A percentile compares a stretch with the other conserved stretches of the same genome.
Evolutionary conservation across 2,329 filamentous ascomycete species (phyloP).

Genomic region (Diaporthe destruens): DNA sequence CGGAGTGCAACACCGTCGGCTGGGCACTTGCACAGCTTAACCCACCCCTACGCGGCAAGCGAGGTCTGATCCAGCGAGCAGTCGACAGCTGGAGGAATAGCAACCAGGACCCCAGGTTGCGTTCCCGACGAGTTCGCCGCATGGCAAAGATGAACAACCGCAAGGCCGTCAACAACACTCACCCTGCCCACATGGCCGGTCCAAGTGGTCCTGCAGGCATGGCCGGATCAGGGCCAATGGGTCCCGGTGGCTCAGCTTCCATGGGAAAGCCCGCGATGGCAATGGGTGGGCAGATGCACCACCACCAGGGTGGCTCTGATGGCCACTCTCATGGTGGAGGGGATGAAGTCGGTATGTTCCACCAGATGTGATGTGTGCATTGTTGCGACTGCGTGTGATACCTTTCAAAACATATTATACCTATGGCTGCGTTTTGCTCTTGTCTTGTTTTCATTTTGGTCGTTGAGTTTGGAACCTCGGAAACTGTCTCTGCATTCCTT

Average conservation of each 20-base stretch:
- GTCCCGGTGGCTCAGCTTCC: conserved; percentile 63
- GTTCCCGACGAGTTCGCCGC: conserved; percentile 90
- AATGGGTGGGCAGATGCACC: conserved; percentile 79
- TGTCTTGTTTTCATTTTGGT: conserved; percentile 46
- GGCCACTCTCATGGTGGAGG: conserved; percentile 74
- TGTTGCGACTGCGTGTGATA: conserved; percentile 52
- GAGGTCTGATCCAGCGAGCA: conserved; percentile 94
- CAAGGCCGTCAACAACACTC: conserved; percentile 75
- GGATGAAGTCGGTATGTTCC: conserved; percentile 98
- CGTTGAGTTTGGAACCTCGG: conserved; percentile 47
- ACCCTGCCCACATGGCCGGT: conserved; percentile 65
- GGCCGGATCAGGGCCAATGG: conserved; percentile 74
- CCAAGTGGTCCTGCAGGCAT: conserved; percentile 75
- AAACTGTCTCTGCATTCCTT: conserved; percentile 42
- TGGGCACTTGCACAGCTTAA: conserved; percentile 97
- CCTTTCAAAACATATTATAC: conserved; percentile 48
- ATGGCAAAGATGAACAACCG: conserved; percentile 97
- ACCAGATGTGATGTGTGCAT: conserved; percentile 81
- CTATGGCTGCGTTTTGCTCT: conserved; percentile 47
- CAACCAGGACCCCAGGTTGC: conserved; percentile 92
- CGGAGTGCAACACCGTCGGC: conserved; percentile 99
- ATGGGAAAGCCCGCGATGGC: conserved; percentile 76
- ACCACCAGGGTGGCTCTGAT: conserved; percentile 79
- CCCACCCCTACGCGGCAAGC: conserved; percentile 89
- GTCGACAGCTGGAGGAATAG: conserved; percentile 99